Conservation (phyloP, 148 eudicot species). For the Rhododendron griersonianum region DNA sequence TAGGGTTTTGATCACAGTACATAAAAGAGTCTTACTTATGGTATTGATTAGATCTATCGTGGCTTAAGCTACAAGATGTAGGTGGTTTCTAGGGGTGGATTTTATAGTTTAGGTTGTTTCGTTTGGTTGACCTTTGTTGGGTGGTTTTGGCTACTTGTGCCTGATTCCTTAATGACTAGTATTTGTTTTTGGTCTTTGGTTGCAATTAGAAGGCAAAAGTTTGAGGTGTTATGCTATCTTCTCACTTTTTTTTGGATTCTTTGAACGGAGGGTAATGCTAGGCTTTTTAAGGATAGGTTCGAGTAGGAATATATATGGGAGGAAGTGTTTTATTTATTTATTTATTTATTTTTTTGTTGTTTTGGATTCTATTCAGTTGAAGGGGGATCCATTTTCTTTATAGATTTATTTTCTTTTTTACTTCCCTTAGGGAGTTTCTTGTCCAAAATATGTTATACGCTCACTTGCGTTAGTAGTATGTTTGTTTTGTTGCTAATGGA, state of each 20-base stretch:
- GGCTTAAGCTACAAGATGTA: neutral
- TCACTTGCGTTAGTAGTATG: neutral
- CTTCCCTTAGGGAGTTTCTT: neutral
- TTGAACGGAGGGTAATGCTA: neutral
- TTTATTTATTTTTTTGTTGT: neutral
- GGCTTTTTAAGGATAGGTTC: neutral
- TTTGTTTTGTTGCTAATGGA: neutral
- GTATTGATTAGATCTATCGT: neutral
- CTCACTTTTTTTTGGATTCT: neutral
- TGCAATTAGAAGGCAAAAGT: neutral
- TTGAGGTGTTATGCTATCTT: neutral
- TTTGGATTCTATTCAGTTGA: neutral
- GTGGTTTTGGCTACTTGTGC: neutral
- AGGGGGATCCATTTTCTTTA: neutral
- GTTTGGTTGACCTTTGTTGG: neutral
- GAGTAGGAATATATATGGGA: neutral
- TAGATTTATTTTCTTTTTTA: neutral
- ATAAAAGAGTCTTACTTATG: neutral
- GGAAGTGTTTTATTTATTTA: neutral
- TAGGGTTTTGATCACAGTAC: neutral
- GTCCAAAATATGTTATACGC: neutral
- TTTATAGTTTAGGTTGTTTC: neutral
- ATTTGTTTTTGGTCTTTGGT: neutral
- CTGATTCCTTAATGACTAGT: neutral
- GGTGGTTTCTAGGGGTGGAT: neutral